These are phyloP conservation scores for Dispira simplex DNA, from an alignment of 192 early-diverging fungal species.

Conservation along the genomic window DNA sequence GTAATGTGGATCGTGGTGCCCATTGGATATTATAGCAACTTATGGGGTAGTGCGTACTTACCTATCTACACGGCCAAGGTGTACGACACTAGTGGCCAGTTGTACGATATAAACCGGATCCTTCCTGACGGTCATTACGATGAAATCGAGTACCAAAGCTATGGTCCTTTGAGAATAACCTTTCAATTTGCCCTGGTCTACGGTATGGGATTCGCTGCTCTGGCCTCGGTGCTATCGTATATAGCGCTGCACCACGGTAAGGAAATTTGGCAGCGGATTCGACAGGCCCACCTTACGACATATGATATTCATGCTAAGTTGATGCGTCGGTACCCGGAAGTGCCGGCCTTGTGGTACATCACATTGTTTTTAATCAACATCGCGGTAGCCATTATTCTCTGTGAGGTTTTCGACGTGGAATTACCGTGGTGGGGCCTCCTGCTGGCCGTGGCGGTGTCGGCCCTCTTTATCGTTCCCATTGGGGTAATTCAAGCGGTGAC, in stretches of 20 bases:
- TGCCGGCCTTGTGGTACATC: conserved; percentile 66
- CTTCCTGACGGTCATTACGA: conserved; percentile 35
- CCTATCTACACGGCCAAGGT: conserved; percentile 50
- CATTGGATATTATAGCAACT: conserved; percentile 49
- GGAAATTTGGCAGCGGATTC: conserved; percentile 43
- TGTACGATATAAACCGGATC: conserved; percentile 38
- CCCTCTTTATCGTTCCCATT: conserved; percentile 59
- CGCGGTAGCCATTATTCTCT: conserved; percentile 27
- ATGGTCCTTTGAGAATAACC: conserved; percentile 50
- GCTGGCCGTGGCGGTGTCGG: conserved; percentile 35
- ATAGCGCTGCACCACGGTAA: conserved; percentile 45
- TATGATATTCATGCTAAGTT: conserved; percentile 61
- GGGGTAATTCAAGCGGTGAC: conserved; percentile 70
- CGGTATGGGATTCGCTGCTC: conserved; percentile 44
- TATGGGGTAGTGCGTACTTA: conserved; percentile 38
- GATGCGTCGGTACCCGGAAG: conserved; percentile 58
- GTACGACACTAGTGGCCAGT: conserved; percentile 34
- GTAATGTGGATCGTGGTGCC: conserved; percentile 64
- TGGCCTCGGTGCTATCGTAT: conserved; percentile 51
- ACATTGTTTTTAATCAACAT: conserved; percentile 35
- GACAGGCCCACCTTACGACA: conserved; percentile 33
- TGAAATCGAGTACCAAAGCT: conserved; percentile 31
- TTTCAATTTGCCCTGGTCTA: conserved; percentile 54
- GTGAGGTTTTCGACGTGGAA: conserved; percentile 19
- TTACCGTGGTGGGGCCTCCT: conserved; percentile 70